Conservation (phyloP, 2,329 filamentous ascomycete species). For the Exophiala lecanii-corni region DNA sequence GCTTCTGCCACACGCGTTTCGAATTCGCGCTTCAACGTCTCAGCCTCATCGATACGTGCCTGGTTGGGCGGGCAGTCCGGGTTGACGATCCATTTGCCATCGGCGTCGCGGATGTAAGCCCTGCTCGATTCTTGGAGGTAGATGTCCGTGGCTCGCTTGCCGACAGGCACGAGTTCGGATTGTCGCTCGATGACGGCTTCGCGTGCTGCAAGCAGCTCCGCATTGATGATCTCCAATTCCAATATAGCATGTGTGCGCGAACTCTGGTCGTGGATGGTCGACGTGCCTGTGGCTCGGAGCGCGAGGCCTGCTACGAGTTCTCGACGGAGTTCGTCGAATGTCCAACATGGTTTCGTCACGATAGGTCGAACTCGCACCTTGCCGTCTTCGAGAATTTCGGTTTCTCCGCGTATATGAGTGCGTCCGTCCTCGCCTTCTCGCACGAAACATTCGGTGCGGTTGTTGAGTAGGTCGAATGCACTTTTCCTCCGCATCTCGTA, state of each 20-base stretch:
- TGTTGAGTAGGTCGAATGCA: constrained; percentile 42
- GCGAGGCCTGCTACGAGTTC: constrained; percentile 31
- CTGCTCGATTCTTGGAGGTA: constrained; percentile 37
- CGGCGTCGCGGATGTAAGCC: constrained; percentile 27
- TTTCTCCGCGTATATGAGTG: constrained; percentile 40
- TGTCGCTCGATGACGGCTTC: constrained; percentile 39
- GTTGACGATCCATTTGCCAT: constrained; percentile 34
- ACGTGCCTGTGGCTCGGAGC: constrained; percentile 34
- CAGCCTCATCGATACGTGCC: constrained; percentile 36
- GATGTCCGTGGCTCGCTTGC: constrained; percentile 40
- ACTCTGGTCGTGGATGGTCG: constrained; percentile 42
- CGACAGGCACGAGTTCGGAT: constrained; percentile 43
- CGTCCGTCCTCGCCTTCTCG: constrained; percentile 39
- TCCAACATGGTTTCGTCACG: constrained; percentile 34
- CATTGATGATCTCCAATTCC: constrained; percentile 41
- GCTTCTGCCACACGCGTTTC: constrained; percentile 34
- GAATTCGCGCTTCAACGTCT: constrained; percentile 35
- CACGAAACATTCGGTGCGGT: constrained; percentile 36
- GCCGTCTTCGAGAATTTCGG: constrained; percentile 37
- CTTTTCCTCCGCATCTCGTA: constrained; percentile 41
- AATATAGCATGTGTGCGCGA: constrained; percentile 43
- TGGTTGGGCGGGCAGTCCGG: constrained; percentile 36
- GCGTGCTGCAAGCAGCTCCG: constrained; percentile 33
- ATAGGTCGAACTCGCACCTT: constrained; percentile 42
- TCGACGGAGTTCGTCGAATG: constrained; percentile 31